Conservation (phyloP, 441 rosid species). For the Dalechampia spathulata region DNA sequence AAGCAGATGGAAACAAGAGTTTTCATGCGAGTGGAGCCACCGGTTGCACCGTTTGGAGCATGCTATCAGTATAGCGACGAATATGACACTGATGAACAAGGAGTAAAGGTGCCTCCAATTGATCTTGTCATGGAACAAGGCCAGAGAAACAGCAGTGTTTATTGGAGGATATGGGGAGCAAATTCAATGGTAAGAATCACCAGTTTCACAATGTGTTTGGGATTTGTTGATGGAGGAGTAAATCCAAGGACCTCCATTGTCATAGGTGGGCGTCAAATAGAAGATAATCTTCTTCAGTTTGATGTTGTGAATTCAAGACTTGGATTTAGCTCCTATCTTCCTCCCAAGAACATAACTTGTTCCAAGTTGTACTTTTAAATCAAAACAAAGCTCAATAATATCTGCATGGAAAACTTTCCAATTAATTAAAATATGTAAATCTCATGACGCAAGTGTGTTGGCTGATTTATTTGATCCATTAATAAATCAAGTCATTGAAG, state of each 20-base stretch:
- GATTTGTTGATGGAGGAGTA: conserved; percentile 20
- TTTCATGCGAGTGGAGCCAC: conserved; percentile 1
- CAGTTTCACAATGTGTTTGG: background rate
- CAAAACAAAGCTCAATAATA: no score
- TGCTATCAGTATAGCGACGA: conserved; percentile 18
- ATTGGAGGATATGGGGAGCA: background rate
- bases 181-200: background rate
- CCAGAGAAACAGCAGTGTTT: background rate
- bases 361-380: background rate
- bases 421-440: no score
- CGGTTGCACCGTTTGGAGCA: conserved; percentile 24
- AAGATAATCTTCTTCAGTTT: conserved; percentile 28
- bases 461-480: no score
- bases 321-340: conserved; percentile 32
- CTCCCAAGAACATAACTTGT: background rate
- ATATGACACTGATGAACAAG: conserved; percentile 7
- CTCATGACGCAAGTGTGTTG: no score
- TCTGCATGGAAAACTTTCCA: no score
- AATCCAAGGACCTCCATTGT: conserved; percentile 4
- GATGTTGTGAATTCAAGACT: conserved; percentile 25
- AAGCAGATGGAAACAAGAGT: conserved; percentile 1
- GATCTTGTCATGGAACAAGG: conserved; percentile 14
- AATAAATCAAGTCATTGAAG: no score
- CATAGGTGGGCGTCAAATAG: conserved; percentile 29
- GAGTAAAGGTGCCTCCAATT: conserved; percentile 28